Base-by-base conservation (phyloP, 768 basidiomycete species). In the Trametes villosa region DNA sequence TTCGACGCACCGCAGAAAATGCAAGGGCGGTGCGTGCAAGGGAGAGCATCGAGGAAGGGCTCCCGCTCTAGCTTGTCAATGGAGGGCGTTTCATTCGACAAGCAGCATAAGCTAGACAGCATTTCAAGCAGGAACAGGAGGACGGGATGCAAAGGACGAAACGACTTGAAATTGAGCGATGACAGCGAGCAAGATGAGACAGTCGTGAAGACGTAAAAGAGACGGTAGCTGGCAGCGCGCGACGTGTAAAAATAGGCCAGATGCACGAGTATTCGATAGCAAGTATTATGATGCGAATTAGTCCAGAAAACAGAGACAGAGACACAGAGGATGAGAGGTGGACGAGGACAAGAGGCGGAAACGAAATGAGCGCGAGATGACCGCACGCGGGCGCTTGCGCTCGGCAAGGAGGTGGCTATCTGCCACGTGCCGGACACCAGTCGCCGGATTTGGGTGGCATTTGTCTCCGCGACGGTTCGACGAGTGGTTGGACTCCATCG, bases 1-100 rank as follows among this genome's bases (percentile, higher is more conserved):
- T 42, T 58, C 4, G 69, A 57, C 3, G 68, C 71, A 41, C 62
- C 57, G 55, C 76, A 78, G 65, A 78, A 78, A 7, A 72, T 56
- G 57, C 76, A 78, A 17, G 34, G 24, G 17, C 44, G 29, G 51
- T 29, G 44, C 20, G 38, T 27, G 29, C 51, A 46, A 22, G 46
- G 2, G 27, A 22, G 53, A 2, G 30, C 22, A n/a, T 49, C 18
- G 9, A 58, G 41, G n/a, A 59, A 42, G 3, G 52, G 50, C 38
- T 63, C 41, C 27, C 45, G 57, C 44, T 58, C 62, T 29, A 36
- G 36, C 20, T 45, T 42, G 18, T 49, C 48, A 27, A 50, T n/a
- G 7, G 41, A 2, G 1, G 29, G 26, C 8, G 1, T 6, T n/a
- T 26, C 26, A 8, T 3, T 8, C 12, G 55, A 27, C 11, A 9